Evolutionary conservation across 106 monocot species (phyloP).

Genomic region (Agapanthus africanus): DNA sequence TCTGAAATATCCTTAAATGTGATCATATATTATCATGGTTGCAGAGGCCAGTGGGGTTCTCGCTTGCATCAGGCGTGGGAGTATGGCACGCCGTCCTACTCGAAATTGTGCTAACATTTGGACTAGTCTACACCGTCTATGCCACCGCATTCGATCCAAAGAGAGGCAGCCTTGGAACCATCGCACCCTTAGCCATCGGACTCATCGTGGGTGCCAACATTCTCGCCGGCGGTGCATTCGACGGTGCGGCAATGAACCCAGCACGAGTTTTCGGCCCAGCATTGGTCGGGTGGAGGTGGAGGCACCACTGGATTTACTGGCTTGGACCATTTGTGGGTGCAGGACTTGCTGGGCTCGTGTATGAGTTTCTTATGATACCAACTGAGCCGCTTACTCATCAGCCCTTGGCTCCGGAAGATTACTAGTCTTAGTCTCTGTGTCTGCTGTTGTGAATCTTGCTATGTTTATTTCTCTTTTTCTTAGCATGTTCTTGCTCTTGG

Average conservation of each 20-base stretch:
- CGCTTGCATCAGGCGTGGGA: constrained; percentile 47
- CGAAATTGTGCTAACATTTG: constrained; percentile 72
- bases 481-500: neutral
- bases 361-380: constrained; percentile 72
- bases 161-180: constrained; percentile 49
- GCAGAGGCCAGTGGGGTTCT: constrained; percentile 64
- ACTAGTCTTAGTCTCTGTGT: constrained; percentile 23
- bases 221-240: constrained; percentile 74
- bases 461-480: neutral
- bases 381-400: constrained; percentile 46
- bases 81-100: constrained; percentile 50
- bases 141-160: constrained; percentile 78
- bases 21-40: neutral
- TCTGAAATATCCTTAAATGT: too few species aligned
- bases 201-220: constrained; percentile 76
- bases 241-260: constrained; percentile 88
- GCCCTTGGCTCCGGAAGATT: constrained; percentile 82
- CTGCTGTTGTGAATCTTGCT: neutral
- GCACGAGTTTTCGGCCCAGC: constrained; percentile 79
- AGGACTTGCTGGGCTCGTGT: constrained; percentile 60
- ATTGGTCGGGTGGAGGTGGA: constrained; percentile 68
- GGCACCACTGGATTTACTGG: constrained; percentile 88
- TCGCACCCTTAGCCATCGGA: constrained; percentile 70
- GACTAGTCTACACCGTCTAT: constrained; percentile 64
- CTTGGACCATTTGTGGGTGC: constrained; percentile 67